These are phyloP conservation scores for Coniella vitis DNA, from an alignment of 2,329 filamentous ascomycete genomes.

Conservation along the genomic window DNA sequence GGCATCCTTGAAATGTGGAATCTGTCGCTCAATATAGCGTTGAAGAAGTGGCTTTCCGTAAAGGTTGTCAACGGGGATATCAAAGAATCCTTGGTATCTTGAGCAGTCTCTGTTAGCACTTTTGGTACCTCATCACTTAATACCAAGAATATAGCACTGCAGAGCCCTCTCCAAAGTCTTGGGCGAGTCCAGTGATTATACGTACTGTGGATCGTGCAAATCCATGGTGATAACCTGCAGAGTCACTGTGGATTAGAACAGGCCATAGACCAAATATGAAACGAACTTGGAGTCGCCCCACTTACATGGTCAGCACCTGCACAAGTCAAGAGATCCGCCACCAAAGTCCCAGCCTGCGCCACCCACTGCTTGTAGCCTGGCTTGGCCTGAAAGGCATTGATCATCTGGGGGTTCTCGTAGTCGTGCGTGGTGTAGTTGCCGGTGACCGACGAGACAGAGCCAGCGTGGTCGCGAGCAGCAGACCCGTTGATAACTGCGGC, in stretches of 20 bases:
- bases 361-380: conserved; percentile 99
- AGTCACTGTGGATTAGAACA: conserved; percentile 5
- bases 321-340: conserved; percentile 90
- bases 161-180: not conserved
- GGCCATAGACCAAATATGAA: not conserved
- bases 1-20: conserved; percentile 68
- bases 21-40: conserved; percentile 69
- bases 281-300: conserved; percentile 11
- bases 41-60: conserved; percentile 75
- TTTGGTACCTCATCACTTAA: not conserved
- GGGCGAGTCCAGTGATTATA: no score
- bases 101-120: conserved; percentile 5
- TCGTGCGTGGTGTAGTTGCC: conserved; percentile 58
- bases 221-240: conserved; percentile 84
- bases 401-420: conserved; percentile 50
- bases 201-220: conserved; percentile 75
- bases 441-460: conserved; percentile 32
- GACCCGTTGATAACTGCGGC: conserved; percentile 30
- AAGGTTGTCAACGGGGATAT: conserved; percentile 96
- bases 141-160: not conserved
- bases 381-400: conserved; percentile 63
- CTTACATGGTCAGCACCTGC: conserved; percentile 87
- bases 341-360: conserved; percentile 88
- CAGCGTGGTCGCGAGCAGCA: conserved; percentile 31
- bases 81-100: conserved; percentile 90